Evolutionary conservation across 2,329 filamentous ascomycete species (phyloP).

Genomic region (Botryotinia calthae): DNA sequence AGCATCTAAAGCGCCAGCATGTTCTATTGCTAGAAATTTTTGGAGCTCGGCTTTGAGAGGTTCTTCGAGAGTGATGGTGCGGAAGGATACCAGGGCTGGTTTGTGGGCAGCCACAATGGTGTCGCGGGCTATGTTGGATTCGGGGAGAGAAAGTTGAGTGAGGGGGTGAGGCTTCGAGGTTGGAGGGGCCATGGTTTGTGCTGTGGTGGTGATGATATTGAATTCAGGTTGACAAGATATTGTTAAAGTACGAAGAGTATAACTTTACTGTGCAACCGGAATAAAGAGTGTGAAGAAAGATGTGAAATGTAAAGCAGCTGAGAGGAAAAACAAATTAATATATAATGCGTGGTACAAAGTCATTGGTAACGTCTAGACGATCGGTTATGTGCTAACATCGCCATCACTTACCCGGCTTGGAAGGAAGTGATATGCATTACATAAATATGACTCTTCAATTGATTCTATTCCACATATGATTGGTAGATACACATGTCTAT

Average conservation of each 20-base stretch:
- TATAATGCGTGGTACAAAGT: background rate
- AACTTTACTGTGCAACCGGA: background rate
- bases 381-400: background rate
- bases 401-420: background rate
- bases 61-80: slow-evolving; percentile 56
- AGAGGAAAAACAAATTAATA: background rate
- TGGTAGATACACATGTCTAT: background rate
- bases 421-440: background rate
- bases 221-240: background rate
- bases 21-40: slow-evolving; percentile 49
- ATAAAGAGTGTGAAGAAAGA: background rate
- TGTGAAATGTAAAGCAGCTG: background rate
- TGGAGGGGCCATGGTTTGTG: background rate
- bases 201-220: background rate
- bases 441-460: background rate
- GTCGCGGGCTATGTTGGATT: slow-evolving; percentile 53
- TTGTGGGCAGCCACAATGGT: slow-evolving; percentile 40
- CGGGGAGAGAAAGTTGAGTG: slow-evolving; percentile 45
- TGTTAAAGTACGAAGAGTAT: too few relatives aligned
- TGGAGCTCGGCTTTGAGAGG: slow-evolving; percentile 51
- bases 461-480: background rate
- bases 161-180: slow-evolving; percentile 44
- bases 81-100: slow-evolving; percentile 55
- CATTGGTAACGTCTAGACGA: background rate
- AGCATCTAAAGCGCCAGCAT: slow-evolving; percentile 41